A percentile compares a stretch with the other conserved stretches of the same genome.
phyloP scores from a whole-genome alignment of 2,329 filamentous ascomycete genomes.

The Emmonsiellopsis sp. region DNA sequence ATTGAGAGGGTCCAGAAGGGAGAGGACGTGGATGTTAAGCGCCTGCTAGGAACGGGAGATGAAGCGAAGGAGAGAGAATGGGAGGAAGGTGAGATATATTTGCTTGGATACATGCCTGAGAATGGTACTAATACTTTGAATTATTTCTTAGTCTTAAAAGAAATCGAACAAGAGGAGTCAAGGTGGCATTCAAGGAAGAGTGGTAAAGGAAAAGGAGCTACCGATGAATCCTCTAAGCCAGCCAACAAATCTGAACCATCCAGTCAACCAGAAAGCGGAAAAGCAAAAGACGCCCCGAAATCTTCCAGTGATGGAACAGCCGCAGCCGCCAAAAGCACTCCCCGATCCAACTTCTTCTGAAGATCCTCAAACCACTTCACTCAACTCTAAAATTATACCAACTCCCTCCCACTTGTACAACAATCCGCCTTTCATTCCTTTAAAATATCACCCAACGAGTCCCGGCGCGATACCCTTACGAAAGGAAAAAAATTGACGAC shows the following conservation, averaged over 20 bases:
- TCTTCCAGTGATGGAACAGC: no score
- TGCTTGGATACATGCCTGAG: not conserved
- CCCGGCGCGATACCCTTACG: no score
- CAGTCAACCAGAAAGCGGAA: no score
- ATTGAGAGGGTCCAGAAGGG: constrained; percentile 39
- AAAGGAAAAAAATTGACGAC: not conserved
- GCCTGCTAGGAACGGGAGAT: constrained; percentile 69
- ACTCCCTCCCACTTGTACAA: no score
- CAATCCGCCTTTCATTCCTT: no score
- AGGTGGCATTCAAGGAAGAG: constrained; percentile 20
- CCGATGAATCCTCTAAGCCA: not conserved
- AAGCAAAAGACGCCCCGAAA: no score
- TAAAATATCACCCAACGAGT: no score
- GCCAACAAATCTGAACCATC: not conserved
- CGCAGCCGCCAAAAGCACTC: no score
- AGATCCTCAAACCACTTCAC: no score
- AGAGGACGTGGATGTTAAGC: constrained; percentile 72
- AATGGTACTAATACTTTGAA: not conserved
- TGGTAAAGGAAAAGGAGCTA: not conserved
- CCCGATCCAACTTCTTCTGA: no score
- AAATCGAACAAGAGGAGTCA: constrained; percentile 33
- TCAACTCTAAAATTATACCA: no score
- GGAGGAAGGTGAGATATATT: constrained; percentile 60
- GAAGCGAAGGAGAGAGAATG: constrained; percentile 68
- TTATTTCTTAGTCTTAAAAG: constrained; percentile 24